Conservation (phyloP, 2,329 filamentous ascomycete species). For the Penicillium sp. region DNA sequence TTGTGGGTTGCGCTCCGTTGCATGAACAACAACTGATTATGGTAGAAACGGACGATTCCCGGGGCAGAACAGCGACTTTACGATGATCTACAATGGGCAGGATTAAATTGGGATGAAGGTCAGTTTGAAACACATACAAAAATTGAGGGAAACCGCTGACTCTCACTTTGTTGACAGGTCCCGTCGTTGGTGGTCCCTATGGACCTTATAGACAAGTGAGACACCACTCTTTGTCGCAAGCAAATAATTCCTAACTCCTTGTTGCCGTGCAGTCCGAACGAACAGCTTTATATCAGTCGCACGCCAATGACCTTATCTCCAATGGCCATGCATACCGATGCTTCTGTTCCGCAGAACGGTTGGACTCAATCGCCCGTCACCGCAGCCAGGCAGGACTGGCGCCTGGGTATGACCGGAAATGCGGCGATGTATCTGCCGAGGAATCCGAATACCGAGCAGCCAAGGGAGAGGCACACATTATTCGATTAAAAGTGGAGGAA, state of each 20-base stretch:
- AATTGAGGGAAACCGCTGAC: slow-evolving; percentile 9
- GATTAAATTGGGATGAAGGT: slow-evolving; percentile 92
- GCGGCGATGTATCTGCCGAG: slow-evolving; percentile 62
- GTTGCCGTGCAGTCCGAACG: slow-evolving; percentile 67
- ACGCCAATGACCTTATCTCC: slow-evolving; percentile 68
- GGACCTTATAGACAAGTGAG: slow-evolving; percentile 82
- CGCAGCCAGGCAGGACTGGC: slow-evolving; percentile 60
- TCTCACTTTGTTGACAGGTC: slow-evolving; percentile 53
- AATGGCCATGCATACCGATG: slow-evolving; percentile 82
- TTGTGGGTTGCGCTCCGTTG: slow-evolving; percentile 25
- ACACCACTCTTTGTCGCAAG: not conserved
- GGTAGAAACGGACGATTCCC: slow-evolving; percentile 73
- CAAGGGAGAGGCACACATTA: slow-evolving; percentile 68
- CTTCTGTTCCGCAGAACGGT: slow-evolving; percentile 76
- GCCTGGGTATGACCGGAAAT: slow-evolving; percentile 70
- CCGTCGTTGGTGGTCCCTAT: slow-evolving; percentile 74
- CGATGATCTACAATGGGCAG: slow-evolving; percentile 82
- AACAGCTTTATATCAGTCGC: slow-evolving; percentile 67
- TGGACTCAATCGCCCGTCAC: slow-evolving; percentile 65
- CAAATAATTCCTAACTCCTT: not conserved
- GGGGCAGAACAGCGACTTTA: slow-evolving; percentile 78
- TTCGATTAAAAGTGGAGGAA: slow-evolving; percentile 70
- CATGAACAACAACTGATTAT: slow-evolving; percentile 30
- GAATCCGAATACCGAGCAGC: slow-evolving; percentile 71
- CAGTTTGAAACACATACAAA: slow-evolving; percentile 5